phyloP scores from a whole-genome alignment of 768 basidiomycete genomes.

The Auriscalpium microsporum region DNA sequence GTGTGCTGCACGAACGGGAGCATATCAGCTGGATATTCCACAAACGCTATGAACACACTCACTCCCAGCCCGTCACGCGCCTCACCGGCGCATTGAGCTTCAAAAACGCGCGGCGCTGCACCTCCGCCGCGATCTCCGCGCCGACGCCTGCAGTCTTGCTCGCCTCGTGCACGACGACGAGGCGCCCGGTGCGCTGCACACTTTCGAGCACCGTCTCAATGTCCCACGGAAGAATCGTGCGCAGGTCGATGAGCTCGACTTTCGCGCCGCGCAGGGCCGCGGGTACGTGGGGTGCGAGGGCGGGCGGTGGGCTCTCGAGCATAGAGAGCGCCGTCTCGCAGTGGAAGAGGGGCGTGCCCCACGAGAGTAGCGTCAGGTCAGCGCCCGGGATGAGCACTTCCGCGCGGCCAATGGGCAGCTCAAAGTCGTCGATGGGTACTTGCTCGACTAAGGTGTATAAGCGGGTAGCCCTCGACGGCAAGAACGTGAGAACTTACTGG shows the following conservation, averaged over 20 bases:
- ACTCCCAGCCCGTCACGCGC: conserved; percentile 92
- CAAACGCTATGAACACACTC: conserved; percentile 30
- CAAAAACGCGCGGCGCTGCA: conserved; percentile 84
- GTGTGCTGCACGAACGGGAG: conserved; percentile 44
- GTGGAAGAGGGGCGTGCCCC: conserved; percentile 91
- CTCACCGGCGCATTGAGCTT: conserved; percentile 82
- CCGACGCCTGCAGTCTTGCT: conserved; percentile 83
- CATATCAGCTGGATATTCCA: background rate
- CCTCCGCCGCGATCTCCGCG: conserved; percentile 84
- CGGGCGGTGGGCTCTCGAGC: conserved; percentile 54
- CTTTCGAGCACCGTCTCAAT: conserved; percentile 72
- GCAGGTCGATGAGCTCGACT: conserved; percentile 84
- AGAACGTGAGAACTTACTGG: conserved; percentile 37
- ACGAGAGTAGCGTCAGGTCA: conserved; percentile 85
- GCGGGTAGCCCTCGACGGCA: background rate
- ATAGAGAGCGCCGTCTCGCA: conserved; percentile 79
- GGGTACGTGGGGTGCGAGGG: conserved; percentile 60
- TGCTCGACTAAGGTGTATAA: conserved; percentile 60
- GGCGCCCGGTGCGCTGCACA: conserved; percentile 74
- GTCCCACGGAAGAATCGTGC: conserved; percentile 88
- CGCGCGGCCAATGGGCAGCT: conserved; percentile 74
- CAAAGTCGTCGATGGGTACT: conserved; percentile 82
- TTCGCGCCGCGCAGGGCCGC: conserved; percentile 54
- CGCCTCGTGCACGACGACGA: conserved; percentile 90
- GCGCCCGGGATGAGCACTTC: conserved; percentile 67